Conservation (phyloP, 2,329 filamentous ascomycete genomes). For the Colletotrichum scovillei region DNA sequence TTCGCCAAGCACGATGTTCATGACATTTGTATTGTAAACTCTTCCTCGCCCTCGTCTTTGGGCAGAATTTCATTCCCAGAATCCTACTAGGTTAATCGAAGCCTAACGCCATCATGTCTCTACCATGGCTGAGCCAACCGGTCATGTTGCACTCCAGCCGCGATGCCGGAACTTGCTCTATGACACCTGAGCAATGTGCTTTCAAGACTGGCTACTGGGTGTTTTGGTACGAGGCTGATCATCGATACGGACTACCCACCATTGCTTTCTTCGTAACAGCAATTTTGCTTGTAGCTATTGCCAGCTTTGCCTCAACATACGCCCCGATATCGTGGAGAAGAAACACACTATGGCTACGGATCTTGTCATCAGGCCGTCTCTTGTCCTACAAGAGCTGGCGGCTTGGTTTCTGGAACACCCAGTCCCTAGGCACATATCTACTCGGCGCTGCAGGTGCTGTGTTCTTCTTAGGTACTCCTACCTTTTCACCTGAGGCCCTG, state of each 20-base stretch:
- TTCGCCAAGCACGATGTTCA: not conserved
- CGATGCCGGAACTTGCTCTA: slow-evolving; percentile 42
- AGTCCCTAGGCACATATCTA: slow-evolving; percentile 55
- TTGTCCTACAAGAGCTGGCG: slow-evolving; percentile 40
- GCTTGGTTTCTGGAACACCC: slow-evolving; percentile 50
- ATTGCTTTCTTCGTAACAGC: slow-evolving; percentile 62
- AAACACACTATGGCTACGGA: slow-evolving; percentile 7
- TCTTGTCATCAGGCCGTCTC: slow-evolving; percentile 26
- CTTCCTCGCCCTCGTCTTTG: not conserved
- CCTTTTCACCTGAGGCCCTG: not conserved
- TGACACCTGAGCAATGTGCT: slow-evolving; percentile 56
- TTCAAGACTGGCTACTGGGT: slow-evolving; percentile 59
- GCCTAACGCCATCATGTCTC: slow-evolving; percentile 9
- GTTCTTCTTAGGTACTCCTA: slow-evolving; percentile 54
- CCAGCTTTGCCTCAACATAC: slow-evolving; percentile 51
- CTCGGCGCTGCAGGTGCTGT: slow-evolving; percentile 52
- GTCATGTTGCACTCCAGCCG: slow-evolving; percentile 53
- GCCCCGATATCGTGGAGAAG: slow-evolving; percentile 44
- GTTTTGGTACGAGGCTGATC: slow-evolving; percentile 56
- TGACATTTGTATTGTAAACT: not conserved
- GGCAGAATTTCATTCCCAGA: not conserved
- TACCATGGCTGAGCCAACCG: slow-evolving; percentile 52
- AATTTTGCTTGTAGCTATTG: slow-evolving; percentile 60
- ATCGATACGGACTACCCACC: slow-evolving; percentile 62
- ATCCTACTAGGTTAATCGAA: not conserved